Evolutionary conservation across 345 rosid genomes (phyloP).

Genomic region (Eucalyptus brandiana): DNA sequence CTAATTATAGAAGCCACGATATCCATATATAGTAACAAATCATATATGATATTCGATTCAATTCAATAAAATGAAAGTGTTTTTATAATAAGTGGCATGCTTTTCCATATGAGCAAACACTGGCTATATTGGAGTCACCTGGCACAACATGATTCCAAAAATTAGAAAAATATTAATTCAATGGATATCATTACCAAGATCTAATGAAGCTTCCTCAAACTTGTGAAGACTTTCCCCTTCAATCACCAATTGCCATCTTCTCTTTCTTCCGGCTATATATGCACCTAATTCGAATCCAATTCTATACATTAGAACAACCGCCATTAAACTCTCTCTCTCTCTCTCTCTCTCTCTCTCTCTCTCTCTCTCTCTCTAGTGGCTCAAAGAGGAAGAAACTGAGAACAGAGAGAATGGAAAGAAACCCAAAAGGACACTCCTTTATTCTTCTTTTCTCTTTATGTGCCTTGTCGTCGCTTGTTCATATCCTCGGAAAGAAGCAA

Average conservation of each 20-base stretch:
- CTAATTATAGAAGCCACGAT: not conserved
- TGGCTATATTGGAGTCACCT: not conserved
- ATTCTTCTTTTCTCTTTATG: not conserved
- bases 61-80: not conserved
- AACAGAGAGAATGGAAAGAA: not conserved
- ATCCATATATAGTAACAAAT: not conserved
- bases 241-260: not conserved
- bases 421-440: not conserved
- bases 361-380: not conserved
- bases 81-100: not conserved
- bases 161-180: no score
- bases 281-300: not conserved
- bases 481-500: not conserved
- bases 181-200: not conserved
- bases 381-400: not conserved
- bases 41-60: not conserved
- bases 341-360: no score
- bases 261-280: not conserved
- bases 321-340: not conserved
- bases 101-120: not conserved
- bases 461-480: not conserved
- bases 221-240: not conserved
- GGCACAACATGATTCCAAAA: not conserved
- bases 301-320: not conserved
- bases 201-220: not conserved